A percentile compares a stretch with the other conserved stretches of the same genome.
These are phyloP conservation scores for Globisporangium abappressorium DNA, from an alignment of 352 stramenopile genomes.

Conservation along the genomic window DNA sequence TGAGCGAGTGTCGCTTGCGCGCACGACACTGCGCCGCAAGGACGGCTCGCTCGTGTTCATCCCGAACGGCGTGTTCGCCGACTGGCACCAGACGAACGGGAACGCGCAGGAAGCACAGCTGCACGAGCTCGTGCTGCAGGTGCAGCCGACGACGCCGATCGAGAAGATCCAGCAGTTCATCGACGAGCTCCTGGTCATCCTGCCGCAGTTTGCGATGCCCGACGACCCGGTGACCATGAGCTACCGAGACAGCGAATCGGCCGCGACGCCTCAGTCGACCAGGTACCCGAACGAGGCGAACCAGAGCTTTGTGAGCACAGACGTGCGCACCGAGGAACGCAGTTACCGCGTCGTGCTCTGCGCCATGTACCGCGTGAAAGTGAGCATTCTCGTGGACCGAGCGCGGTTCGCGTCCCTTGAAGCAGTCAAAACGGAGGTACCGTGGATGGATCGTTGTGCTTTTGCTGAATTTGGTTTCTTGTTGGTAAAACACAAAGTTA, in stretches of 20 bases:
- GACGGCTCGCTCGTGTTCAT: slow-evolving; percentile 76
- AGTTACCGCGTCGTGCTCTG: slow-evolving; percentile 40
- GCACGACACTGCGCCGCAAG: slow-evolving; percentile 60
- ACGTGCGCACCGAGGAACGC: slow-evolving; percentile 25
- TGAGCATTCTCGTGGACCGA: slow-evolving; percentile 55
- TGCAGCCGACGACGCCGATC: slow-evolving; percentile 40
- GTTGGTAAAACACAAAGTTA: background rate
- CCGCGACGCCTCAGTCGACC: slow-evolving; percentile 21
- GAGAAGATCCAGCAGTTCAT: slow-evolving; percentile 43
- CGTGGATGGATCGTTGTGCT: background rate
- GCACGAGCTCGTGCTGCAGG: slow-evolving; percentile 44
- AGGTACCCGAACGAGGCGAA: slow-evolving; percentile 17
- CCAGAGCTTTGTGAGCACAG: slow-evolving; percentile 31
- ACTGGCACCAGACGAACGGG: slow-evolving; percentile 67
- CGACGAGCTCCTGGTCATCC: slow-evolving; percentile 28
- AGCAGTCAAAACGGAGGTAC: slow-evolving; percentile 60
- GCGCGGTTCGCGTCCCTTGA: slow-evolving; percentile 53
- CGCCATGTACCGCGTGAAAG: slow-evolving; percentile 61
- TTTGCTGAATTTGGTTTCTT: slow-evolving; percentile 3
- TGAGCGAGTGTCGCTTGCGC: slow-evolving; percentile 70
- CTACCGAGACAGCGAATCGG: slow-evolving; percentile 16
- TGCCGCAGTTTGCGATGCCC: slow-evolving; percentile 36
- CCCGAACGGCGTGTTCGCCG: slow-evolving; percentile 77
- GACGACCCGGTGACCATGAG: slow-evolving; percentile 11
- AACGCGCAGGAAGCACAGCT: slow-evolving; percentile 47